Percentiles rank a stretch among this genome's conserved stretches.
Conservation (phyloP, 441 rosid genomes). For the Kokia cookei region DNA sequence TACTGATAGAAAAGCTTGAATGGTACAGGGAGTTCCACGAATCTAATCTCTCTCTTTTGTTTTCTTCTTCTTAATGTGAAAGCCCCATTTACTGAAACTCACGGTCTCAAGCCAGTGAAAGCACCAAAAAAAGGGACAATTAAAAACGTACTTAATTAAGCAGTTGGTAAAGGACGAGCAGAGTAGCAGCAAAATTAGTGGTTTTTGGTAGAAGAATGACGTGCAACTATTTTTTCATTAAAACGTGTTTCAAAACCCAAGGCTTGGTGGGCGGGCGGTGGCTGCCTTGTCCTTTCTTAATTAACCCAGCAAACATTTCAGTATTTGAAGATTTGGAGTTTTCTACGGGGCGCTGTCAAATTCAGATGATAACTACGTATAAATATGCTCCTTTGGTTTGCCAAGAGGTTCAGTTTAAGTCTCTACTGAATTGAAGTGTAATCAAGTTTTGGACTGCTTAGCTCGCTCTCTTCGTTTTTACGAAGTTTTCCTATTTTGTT, state of each 20-base stretch:
- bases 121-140: not conserved
- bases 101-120: not conserved
- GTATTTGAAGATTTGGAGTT: not conserved
- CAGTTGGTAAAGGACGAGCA: not conserved
- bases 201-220: conserved; percentile 1
- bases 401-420: too few relatives aligned
- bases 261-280: not conserved
- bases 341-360: not conserved
- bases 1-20: not conserved
- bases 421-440: too few relatives aligned
- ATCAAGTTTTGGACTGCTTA: too few relatives aligned
- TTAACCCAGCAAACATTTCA: not conserved
- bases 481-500: too few relatives aligned
- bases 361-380: not conserved
- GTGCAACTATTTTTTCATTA: not conserved
- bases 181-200: not conserved
- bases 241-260: not conserved
- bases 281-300: not conserved
- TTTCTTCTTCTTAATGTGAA: not conserved
- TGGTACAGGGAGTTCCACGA: conserved; percentile 2
- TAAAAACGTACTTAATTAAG: not conserved
- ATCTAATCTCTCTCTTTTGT: not conserved
- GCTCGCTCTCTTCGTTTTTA: too few relatives aligned
- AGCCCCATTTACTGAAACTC: not conserved
- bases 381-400: not conserved